Percentiles rank a stretch among this genome's conserved stretches.
Conservation (phyloP, 2,329 filamentous ascomycete species). For the Conoideocrella luteorostrata region DNA sequence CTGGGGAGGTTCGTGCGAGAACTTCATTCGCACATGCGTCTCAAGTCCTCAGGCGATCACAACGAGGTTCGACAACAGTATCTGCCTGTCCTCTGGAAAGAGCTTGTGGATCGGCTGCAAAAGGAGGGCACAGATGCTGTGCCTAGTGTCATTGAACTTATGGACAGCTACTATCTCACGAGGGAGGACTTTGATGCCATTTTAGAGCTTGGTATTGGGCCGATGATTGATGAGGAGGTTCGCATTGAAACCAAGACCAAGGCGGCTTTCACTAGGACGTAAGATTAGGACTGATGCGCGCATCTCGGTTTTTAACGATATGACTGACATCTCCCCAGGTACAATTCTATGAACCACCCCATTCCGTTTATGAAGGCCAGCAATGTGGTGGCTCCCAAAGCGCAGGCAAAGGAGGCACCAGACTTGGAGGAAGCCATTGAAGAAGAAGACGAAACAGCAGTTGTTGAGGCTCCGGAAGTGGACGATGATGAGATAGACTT, state of each 20-base stretch:
- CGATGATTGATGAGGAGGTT: slow-evolving; percentile 68
- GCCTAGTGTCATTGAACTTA: slow-evolving; percentile 78
- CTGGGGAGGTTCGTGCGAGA: slow-evolving; percentile 80
- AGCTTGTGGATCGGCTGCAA: slow-evolving; percentile 68
- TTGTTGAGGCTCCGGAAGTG: slow-evolving; percentile 49
- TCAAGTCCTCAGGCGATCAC: slow-evolving; percentile 82
- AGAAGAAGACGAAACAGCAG: slow-evolving; percentile 73
- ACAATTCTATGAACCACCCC: slow-evolving; percentile 81
- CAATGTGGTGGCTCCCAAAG: slow-evolving; percentile 66
- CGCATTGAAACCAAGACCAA: slow-evolving; percentile 83
- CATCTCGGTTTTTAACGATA: background rate
- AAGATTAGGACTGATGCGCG: slow-evolving; percentile 33
- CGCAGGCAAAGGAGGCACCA: slow-evolving; percentile 66
- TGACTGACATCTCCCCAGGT: slow-evolving; percentile 41
- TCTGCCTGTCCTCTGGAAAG: slow-evolving; percentile 78
- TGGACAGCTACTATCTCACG: slow-evolving; percentile 96
- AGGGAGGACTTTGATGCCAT: slow-evolving; percentile 93
- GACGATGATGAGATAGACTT: slow-evolving; percentile 75
- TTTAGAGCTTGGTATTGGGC: slow-evolving; percentile 81
- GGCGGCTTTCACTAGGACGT: slow-evolving; percentile 81
- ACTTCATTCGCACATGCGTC: slow-evolving; percentile 93
- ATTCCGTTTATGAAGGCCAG: slow-evolving; percentile 95
- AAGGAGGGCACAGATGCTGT: slow-evolving; percentile 76
- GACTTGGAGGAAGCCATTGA: slow-evolving; percentile 96
- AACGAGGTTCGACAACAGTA: slow-evolving; percentile 95